A percentile compares a stretch with the other conserved stretches of the same genome.
Evolutionary conservation across 768 basidiomycete genomes (phyloP).

Genomic region (Brasilioporus rufonigricans): DNA sequence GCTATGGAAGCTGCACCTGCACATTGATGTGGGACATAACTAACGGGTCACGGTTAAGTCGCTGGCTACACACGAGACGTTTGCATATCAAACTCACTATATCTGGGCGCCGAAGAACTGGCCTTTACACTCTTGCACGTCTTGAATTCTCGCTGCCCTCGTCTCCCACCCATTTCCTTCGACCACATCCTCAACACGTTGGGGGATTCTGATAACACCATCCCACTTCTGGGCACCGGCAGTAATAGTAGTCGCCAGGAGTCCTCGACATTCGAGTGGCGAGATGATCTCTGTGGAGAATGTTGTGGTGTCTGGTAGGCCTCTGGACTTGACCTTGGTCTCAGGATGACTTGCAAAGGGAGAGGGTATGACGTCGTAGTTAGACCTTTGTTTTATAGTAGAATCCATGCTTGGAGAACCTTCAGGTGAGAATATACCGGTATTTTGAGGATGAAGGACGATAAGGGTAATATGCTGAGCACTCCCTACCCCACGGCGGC

Average conservation of each 20-base stretch:
- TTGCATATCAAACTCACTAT: conserved; percentile 12
- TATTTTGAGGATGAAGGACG: conserved; percentile 17
- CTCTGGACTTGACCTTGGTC: conserved; percentile 7
- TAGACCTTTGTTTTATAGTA: conserved; percentile 11
- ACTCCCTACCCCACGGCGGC: conserved; percentile 44
- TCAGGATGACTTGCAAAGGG: conserved; percentile 14
- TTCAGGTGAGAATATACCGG: conserved; percentile 13
- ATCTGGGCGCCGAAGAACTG: conserved; percentile 39
- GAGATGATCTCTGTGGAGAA: conserved; percentile 42
- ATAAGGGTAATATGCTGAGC: conserved; percentile 14
- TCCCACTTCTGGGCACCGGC: conserved; percentile 42
- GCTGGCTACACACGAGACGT: background rate
- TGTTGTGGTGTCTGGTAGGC: conserved; percentile 11
- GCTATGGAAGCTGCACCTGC: conserved; percentile 51
- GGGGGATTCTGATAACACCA: conserved; percentile 52
- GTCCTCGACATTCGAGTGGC: conserved; percentile 42
- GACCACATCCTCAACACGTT: conserved; percentile 14
- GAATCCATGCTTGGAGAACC: conserved; percentile 14
- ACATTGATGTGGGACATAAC: conserved; percentile 22
- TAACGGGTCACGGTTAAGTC: conserved; percentile 1
- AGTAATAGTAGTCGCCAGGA: conserved; percentile 40
- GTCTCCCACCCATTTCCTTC: conserved; percentile 28
- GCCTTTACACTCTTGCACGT: conserved; percentile 32
- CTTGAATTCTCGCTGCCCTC: conserved; percentile 22
- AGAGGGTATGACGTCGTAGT: conserved; percentile 10